Evolutionary conservation across 305 asterid species (phyloP), one percentile per base, ranked within the genome.

Genomic region (Salvia sclarea): DNA sequence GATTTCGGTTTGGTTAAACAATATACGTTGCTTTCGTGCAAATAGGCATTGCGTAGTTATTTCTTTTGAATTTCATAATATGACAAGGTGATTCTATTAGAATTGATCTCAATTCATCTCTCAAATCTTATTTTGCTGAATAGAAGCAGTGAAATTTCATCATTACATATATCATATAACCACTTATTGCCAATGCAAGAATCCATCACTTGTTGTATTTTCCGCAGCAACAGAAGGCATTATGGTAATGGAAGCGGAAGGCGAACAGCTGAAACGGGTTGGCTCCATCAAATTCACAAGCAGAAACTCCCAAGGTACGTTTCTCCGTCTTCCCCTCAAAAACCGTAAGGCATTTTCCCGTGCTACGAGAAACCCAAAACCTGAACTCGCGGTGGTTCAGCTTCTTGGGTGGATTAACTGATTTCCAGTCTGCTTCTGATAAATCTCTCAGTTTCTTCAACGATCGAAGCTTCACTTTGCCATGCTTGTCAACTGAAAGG

Each of bases 361-460:
- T 75, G 40, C 86, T 81, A 5, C 35, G 76, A 20, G 86, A 80
- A 58, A 82, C 71, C 92, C 87, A 85, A 72, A 82, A 88, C 71
- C 95, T 78, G 73, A 82, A 82, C 45, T 76, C 84, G 0, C 83
- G 80, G 66, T 84, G 95, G 78, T 88, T 81, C 72, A 70, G 31
- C 9, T 82, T 75, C 66, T 77, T 65, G 18, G 92, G 92, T 25
- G 92, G 95, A 43, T 50, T 79, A 13, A 78, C 52, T n/a, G 90
- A 81, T 81, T 88, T 86, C 89, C 95, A 84, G 71, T 85, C 87
- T 13, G 90, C 95, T 17, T 84, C 86, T n/a, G 73, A 83, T 49
- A 84, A 69, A 66, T 56, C 52, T n/a, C 73, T 76, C 52, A 79
- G 74, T 6, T 83, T 80, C 43, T 76, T 63, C 24, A 85, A 59